phyloP scores from a whole-genome alignment of 2,329 filamentous ascomycete species.

The Parasarocladium wereldwijsianum region DNA sequence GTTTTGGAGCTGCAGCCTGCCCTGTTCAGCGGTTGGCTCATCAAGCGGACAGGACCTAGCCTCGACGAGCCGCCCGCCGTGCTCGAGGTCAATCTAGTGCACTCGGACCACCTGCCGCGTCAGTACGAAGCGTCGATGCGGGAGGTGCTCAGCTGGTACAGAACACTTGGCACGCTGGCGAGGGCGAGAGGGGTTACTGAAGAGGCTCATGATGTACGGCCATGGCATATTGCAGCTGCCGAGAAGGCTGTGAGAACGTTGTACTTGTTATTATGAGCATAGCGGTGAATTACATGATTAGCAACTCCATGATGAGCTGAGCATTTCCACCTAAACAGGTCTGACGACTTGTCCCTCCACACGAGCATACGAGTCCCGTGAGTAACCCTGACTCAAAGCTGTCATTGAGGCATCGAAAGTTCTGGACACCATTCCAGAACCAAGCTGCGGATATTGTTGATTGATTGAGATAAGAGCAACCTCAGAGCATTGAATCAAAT shows the following conservation, averaged over 20 bases:
- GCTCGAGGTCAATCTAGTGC: slow-evolving; percentile 51
- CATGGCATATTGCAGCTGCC: slow-evolving; percentile 64
- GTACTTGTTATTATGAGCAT: slow-evolving; percentile 46
- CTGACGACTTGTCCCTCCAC: too few species aligned
- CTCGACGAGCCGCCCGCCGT: slow-evolving; percentile 42
- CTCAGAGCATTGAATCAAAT: too few species aligned
- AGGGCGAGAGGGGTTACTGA: slow-evolving; percentile 49
- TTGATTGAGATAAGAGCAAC: too few species aligned
- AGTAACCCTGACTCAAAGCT: too few species aligned
- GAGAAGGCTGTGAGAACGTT: slow-evolving; percentile 54
- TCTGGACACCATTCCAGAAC: too few species aligned
- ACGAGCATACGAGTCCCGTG: too few species aligned
- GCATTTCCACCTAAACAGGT: too few species aligned
- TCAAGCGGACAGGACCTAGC: slow-evolving; percentile 44
- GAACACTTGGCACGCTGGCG: slow-evolving; percentile 54
- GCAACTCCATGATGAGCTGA: too few species aligned
- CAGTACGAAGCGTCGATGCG: slow-evolving; percentile 49
- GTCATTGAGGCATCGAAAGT: too few species aligned
- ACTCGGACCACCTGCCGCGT: slow-evolving; percentile 34
- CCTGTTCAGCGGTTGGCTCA: slow-evolving; percentile 48
- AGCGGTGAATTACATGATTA: too few species aligned
- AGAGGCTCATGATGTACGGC: slow-evolving; percentile 45
- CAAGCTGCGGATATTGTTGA: too few species aligned
- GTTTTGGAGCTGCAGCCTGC: slow-evolving; percentile 40
- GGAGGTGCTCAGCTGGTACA: slow-evolving; percentile 56